Evolutionary conservation across 371 early-diverging fungal species (phyloP).

Genomic region (Mucor lusitanicus): DNA sequence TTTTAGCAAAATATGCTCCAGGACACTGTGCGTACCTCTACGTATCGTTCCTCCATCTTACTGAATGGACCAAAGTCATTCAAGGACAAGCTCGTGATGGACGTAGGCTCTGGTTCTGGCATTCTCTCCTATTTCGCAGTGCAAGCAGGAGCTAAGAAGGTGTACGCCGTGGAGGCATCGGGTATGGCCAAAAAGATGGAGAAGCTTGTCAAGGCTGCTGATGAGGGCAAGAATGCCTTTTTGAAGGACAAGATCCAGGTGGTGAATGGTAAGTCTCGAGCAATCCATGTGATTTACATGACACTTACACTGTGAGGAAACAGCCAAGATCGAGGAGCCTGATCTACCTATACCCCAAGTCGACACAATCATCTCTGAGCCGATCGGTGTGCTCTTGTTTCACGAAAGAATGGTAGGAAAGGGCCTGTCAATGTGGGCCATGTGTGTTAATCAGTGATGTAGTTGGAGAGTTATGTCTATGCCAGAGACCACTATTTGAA

Average conservation of each 20-base stretch:
- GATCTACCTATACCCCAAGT: slow-evolving; percentile 74
- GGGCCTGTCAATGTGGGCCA: neutral
- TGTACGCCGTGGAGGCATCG: slow-evolving; percentile 97
- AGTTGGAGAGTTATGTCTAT: slow-evolving; percentile 80
- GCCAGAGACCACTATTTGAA: slow-evolving; percentile 92
- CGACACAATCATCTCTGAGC: slow-evolving; percentile 95
- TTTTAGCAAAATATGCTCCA: slow-evolving; percentile 96
- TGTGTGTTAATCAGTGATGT: neutral
- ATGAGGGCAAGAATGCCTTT: slow-evolving; percentile 71
- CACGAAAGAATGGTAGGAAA: slow-evolving; percentile 86
- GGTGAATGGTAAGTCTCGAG: slow-evolving; percentile 62
- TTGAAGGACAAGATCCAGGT: slow-evolving; percentile 82
- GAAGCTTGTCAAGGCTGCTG: slow-evolving; percentile 70
- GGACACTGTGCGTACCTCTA: slow-evolving; percentile 91
- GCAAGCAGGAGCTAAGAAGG: slow-evolving; percentile 88
- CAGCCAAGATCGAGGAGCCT: slow-evolving; percentile 87
- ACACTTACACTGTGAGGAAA: neutral
- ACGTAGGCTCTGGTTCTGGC: slow-evolving; percentile 95
- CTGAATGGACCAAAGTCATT: slow-evolving; percentile 76
- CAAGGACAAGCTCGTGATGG: slow-evolving; percentile 83
- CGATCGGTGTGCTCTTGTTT: slow-evolving; percentile 94
- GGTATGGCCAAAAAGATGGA: slow-evolving; percentile 91
- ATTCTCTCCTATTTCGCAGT: slow-evolving; percentile 95
- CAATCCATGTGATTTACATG: neutral
- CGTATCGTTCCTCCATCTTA: slow-evolving; percentile 91